Conservation (phyloP, 768 basidiomycete genomes). For the Termitomyces sp. region DNA sequence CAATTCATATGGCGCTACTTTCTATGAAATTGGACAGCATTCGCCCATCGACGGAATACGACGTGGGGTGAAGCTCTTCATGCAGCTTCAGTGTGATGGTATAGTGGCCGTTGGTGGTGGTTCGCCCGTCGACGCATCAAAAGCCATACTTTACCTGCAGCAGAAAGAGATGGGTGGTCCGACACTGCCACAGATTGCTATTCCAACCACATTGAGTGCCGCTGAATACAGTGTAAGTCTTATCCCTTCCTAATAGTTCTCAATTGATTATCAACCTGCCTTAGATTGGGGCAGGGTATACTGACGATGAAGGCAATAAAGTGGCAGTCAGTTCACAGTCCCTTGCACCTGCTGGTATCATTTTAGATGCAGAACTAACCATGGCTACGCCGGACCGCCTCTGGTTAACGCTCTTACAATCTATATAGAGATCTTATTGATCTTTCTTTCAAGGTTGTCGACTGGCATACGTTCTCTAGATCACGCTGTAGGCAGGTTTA, state of each 20-base stretch:
- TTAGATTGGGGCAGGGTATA: constrained; percentile 66
- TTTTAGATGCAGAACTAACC: constrained; percentile 74
- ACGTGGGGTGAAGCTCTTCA: constrained; percentile 50
- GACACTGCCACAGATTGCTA: constrained; percentile 60
- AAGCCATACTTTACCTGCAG: constrained; percentile 62
- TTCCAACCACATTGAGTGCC: constrained; percentile 79
- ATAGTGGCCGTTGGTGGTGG: constrained; percentile 77
- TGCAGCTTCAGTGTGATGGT: constrained; percentile 54
- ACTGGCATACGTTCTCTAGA: constrained; percentile 77
- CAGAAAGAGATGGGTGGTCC: constrained; percentile 51
- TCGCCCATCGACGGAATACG: constrained; percentile 63
- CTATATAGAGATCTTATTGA: constrained; percentile 4
- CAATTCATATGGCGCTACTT: constrained; percentile 61
- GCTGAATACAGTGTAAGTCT: constrained; percentile 63
- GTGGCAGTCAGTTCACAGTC: constrained; percentile 48
- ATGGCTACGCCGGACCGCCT: constrained; percentile 68
- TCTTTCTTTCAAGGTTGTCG: constrained; percentile 50
- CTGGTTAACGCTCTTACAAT: constrained; percentile 41
- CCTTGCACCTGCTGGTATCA: constrained; percentile 66
- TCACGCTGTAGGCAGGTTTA: constrained; percentile 62
- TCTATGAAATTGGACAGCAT: constrained; percentile 71
- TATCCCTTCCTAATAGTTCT: neutral
- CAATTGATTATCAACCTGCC: neutral
- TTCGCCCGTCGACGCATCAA: constrained; percentile 75
- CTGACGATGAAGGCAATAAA: constrained; percentile 66